phyloP scores from a whole-genome alignment of 2,329 filamentous ascomycete genomes.

The Microsporum canis region DNA sequence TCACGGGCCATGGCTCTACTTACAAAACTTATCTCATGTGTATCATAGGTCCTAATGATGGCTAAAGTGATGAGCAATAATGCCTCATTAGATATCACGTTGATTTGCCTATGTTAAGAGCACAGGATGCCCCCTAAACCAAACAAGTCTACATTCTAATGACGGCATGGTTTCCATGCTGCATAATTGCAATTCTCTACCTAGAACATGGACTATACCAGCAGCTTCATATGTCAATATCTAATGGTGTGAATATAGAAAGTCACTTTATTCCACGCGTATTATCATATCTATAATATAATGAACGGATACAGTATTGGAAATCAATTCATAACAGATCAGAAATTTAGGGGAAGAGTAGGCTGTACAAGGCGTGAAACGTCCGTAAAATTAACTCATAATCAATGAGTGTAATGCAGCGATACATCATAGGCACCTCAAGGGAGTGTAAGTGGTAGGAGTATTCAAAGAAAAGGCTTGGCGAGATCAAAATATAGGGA shows the following conservation, averaged over 20 bases:
- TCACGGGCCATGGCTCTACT: background rate
- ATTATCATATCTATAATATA: background rate
- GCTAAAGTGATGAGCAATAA: background rate
- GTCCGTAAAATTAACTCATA: background rate
- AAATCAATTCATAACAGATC: background rate
- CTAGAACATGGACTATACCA: background rate
- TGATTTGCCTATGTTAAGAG: background rate
- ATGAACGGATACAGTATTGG: background rate
- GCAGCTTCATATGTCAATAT: background rate
- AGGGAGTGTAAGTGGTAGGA: background rate
- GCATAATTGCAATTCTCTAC: background rate
- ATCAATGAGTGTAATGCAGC: background rate
- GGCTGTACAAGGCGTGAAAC: background rate
- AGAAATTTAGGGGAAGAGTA: background rate
- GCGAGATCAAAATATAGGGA: background rate
- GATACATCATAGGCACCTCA: background rate
- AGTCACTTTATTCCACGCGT: background rate
- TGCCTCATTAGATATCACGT: background rate
- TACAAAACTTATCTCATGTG: background rate
- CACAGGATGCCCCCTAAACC: background rate
- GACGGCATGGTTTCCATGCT: background rate
- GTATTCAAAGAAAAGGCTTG: background rate
- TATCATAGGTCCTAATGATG: background rate
- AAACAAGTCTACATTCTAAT: background rate
- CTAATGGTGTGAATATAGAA: background rate